Percentiles rank a stretch among this genome's conserved stretches.
These are phyloP conservation scores for Backusella sp. DNA, from an alignment of 192 early-diverging fungal genomes.

Conservation along the genomic window DNA sequence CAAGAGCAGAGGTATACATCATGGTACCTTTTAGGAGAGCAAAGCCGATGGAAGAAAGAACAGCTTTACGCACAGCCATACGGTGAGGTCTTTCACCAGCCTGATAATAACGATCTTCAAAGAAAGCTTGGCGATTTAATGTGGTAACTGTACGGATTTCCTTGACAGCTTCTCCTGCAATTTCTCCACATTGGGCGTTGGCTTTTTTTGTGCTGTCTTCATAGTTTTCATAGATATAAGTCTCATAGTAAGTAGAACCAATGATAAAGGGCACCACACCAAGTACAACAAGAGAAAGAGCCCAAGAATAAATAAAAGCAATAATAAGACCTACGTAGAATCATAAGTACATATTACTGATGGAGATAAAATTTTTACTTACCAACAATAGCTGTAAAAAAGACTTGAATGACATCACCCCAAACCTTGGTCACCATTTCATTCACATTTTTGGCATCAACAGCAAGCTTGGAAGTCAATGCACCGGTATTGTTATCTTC, in stretches of 20 bases:
- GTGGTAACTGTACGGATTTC: slow-evolving; percentile 86
- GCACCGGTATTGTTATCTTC: slow-evolving; percentile 71
- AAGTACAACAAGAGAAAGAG: slow-evolving; percentile 78
- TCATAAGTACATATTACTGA: not conserved
- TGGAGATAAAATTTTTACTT: not conserved
- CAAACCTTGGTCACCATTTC: slow-evolving; percentile 56
- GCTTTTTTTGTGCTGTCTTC: slow-evolving; percentile 63
- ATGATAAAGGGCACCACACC: slow-evolving; percentile 56
- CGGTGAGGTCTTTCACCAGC: slow-evolving; percentile 69
- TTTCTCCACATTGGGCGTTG: slow-evolving; percentile 75
- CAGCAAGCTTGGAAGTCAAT: slow-evolving; percentile 73
- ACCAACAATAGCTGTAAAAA: slow-evolving; percentile 24
- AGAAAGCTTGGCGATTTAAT: slow-evolving; percentile 67
- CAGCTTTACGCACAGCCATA: slow-evolving; percentile 60
- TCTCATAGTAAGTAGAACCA: slow-evolving; percentile 48
- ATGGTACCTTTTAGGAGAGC: slow-evolving; percentile 66
- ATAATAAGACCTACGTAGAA: slow-evolving; percentile 37
- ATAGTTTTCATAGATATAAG: slow-evolving; percentile 51
- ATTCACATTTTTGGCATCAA: slow-evolving; percentile 61
- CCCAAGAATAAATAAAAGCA: slow-evolving; percentile 76
- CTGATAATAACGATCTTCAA: slow-evolving; percentile 60
- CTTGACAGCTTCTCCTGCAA: slow-evolving; percentile 79
- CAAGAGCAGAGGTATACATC: slow-evolving; percentile 71
- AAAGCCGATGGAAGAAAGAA: slow-evolving; percentile 66
- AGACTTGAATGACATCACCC: slow-evolving; percentile 31